Evolutionary conservation across 192 early-diverging fungal species (phyloP), one percentile per base, ranked within the genome.

Genomic region (Phycomyces blakesleeanus): DNA sequence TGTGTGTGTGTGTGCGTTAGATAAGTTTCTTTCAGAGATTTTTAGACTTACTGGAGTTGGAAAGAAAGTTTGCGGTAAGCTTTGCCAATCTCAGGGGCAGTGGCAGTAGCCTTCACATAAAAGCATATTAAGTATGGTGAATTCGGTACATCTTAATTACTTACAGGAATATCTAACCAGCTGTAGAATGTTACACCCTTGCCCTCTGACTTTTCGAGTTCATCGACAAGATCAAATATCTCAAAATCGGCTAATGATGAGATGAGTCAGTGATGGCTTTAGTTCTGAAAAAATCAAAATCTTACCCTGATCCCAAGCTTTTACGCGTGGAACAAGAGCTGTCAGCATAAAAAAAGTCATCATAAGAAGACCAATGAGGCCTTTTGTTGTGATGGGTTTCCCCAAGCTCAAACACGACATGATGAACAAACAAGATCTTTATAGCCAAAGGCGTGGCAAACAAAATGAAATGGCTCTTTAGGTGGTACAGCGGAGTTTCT

Each of bases 201-300:
- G 38, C 76, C 78, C 80, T 81, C 80, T 20, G 67, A 65, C 55
- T 76, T 80, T 68, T 88, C 86, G 52, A 92, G 72, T 27, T 83
- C 81, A 72, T 92, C 90, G 41, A 87, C 83, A 57, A 92, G 83
- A 78, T 90, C 88, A 74, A 92, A 92, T 61, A 92, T 92, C 69
- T 90, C 88, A 71, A 88, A 86, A 69, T 92, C 90, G 20, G 81
- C 82, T 78, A 44, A 63, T 75, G 6, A 37, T 14, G 20, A 21
- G 6, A 37, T 14, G 20, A 21, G 11, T 49, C 18, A 11, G 5
- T 52, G 25, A 52, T 37, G 14, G 15, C 9, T 1, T 37, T 25
- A 18, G n/a, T n/a, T n/a, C n/a, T n/a, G n/a, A n/a, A 16, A 24
- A 34, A 34, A 34, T 34, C 29, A 34, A 34, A 27, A 14, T 22